These are phyloP conservation scores for Salix exigua DNA, from an alignment of 345 rosid genomes.

Conservation along the genomic window DNA sequence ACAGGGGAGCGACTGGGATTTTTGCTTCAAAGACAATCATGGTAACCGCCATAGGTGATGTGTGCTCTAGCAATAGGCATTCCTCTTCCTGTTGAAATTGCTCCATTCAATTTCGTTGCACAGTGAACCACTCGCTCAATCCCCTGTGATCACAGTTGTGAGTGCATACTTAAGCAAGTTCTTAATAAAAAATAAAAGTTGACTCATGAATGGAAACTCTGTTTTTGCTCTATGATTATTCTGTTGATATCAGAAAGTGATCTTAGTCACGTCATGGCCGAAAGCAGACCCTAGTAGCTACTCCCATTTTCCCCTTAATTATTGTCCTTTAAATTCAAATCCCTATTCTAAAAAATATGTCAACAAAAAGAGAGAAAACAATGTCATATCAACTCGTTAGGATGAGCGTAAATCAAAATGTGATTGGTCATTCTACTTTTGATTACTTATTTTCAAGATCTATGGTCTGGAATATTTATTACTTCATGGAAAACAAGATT, in stretches of 20 bases:
- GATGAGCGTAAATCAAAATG: neutral
- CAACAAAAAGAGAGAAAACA: neutral
- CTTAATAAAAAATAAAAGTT: too few relatives aligned
- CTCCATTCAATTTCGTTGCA: conserved; percentile 59
- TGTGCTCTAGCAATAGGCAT: conserved; percentile 70
- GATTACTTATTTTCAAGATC: neutral
- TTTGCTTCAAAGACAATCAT: conserved; percentile 45
- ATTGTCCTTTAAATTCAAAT: neutral
- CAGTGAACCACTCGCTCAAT: conserved; percentile 67
- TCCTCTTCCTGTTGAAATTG: conserved; percentile 64
- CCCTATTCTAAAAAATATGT: too few relatives aligned
- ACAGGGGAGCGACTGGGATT: neutral
- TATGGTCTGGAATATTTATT: neutral
- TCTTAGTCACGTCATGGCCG: neutral
- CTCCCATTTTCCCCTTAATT: neutral
- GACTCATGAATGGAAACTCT: neutral
- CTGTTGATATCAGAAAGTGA: neutral
- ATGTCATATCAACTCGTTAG: too few relatives aligned
- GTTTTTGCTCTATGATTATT: neutral
- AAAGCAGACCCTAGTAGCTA: neutral
- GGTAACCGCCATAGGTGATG: conserved; percentile 68
- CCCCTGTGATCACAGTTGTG: conserved; percentile 39
- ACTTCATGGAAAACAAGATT: neutral
- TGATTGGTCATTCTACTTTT: neutral
- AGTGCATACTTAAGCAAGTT: neutral